Evolutionary conservation across 2,329 filamentous ascomycete species (phyloP).

Genomic region (Penicillium sp.): DNA sequence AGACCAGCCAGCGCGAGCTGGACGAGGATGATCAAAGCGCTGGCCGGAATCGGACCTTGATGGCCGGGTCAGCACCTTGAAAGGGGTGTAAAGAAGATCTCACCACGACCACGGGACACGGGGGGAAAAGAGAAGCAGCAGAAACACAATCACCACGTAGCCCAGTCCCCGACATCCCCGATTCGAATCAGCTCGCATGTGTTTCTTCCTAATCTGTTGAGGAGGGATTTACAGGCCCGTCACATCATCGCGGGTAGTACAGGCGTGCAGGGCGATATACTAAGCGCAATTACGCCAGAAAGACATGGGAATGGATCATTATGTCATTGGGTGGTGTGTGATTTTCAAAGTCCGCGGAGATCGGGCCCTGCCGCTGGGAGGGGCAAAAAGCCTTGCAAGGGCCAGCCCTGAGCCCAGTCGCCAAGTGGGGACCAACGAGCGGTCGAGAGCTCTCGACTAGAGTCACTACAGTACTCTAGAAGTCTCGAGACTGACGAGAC

Average conservation of each 20-base stretch:
- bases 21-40: slow-evolving; percentile 22
- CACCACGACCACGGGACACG: too few species aligned
- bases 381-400: background rate
- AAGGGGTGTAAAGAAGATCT: background rate
- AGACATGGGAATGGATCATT: slow-evolving; percentile 6
- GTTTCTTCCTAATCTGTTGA: slow-evolving; percentile 1
- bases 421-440: slow-evolving; percentile 10
- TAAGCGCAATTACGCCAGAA: slow-evolving; percentile 20
- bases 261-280: background rate
- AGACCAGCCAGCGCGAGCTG: slow-evolving; percentile 29
- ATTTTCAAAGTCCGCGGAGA: slow-evolving; percentile 24
- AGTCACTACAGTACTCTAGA: too few species aligned
- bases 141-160: background rate
- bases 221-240: background rate
- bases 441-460: too few species aligned
- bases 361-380: slow-evolving; percentile 21
- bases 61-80: slow-evolving; percentile 34
- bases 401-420: background rate
- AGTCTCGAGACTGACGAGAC: background rate
- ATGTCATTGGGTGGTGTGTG: background rate
- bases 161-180: background rate
- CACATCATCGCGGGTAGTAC: slow-evolving; percentile 10
- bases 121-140: background rate
- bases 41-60: slow-evolving; percentile 14
- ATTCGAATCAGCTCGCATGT: slow-evolving; percentile 10